These are phyloP conservation scores for Aureobasidium sp. DNA, from an alignment of 2,329 filamentous ascomycete genomes.

Conservation along the genomic window DNA sequence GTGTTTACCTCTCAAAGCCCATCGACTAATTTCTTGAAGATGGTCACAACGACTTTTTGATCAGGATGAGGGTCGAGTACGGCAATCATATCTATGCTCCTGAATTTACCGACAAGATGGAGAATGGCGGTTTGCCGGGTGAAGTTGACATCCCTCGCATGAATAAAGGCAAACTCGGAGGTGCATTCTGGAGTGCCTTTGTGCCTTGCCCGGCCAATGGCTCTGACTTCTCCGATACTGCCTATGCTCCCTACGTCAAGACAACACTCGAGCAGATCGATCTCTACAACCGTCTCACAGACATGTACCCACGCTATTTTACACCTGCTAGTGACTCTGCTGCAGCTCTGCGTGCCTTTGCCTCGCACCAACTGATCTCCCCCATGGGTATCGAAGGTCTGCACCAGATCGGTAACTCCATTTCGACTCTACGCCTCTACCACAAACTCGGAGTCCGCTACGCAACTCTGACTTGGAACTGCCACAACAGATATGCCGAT, in stretches of 20 bases:
- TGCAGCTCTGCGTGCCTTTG: slow-evolving; percentile 49
- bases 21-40: slow-evolving; percentile 43
- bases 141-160: slow-evolving; percentile 78
- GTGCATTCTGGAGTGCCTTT: slow-evolving; percentile 90
- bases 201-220: slow-evolving; percentile 66
- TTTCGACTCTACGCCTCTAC: slow-evolving; percentile 65
- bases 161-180: slow-evolving; percentile 61
- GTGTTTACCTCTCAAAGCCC: neutral
- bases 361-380: slow-evolving; percentile 53
- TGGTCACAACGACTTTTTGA: slow-evolving; percentile 81
- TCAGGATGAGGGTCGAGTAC: slow-evolving; percentile 57
- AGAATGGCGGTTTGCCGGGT: slow-evolving; percentile 54
- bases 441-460: slow-evolving; percentile 76
- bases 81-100: slow-evolving; percentile 69
- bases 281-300: slow-evolving; percentile 55
- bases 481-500: slow-evolving; percentile 83
- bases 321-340: slow-evolving; percentile 53
- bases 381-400: slow-evolving; percentile 78
- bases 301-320: slow-evolving; percentile 59
- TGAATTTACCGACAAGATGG: slow-evolving; percentile 67
- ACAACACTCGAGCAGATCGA: slow-evolving; percentile 69
- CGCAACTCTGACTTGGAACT: slow-evolving; percentile 85
- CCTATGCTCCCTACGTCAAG: slow-evolving; percentile 57
- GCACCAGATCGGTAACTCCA: slow-evolving; percentile 85
- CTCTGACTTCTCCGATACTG: slow-evolving; percentile 63